A percentile compares a stretch with the other conserved stretches of the same genome.
Conservation (phyloP, 2,329 filamentous ascomycete genomes). For the Epicoccum sorghinum region DNA sequence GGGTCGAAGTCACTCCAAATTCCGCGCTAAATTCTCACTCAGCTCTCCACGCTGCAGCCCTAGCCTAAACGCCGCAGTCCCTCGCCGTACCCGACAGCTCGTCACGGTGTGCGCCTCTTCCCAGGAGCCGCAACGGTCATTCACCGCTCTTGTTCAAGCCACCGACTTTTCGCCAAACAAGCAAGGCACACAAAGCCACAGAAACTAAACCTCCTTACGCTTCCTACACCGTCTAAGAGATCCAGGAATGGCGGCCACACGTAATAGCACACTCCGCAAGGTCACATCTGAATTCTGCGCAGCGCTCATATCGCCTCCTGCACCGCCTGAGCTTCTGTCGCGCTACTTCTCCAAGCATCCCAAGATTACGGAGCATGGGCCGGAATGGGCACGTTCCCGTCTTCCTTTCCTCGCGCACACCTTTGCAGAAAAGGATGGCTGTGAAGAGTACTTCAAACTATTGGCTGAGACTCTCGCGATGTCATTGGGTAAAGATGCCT, state of each 20-base stretch:
- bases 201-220: background rate
- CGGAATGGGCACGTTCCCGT: slow-evolving; percentile 43
- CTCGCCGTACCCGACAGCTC: slow-evolving; percentile 8
- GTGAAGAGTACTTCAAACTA: slow-evolving; percentile 49
- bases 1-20: background rate
- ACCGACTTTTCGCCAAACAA: background rate
- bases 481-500: slow-evolving; percentile 36
- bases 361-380: slow-evolving; percentile 52
- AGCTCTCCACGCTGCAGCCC: slow-evolving; percentile 5
- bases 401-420: slow-evolving; percentile 50
- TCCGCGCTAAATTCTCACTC: slow-evolving; percentile 15
- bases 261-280: slow-evolving; percentile 28
- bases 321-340: slow-evolving; percentile 33
- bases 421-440: slow-evolving; percentile 42
- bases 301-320: slow-evolving; percentile 34
- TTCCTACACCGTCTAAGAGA: background rate
- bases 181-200: background rate
- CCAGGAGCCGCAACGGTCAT: slow-evolving; percentile 10
- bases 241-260: slow-evolving; percentile 20
- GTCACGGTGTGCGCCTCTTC: slow-evolving; percentile 1
- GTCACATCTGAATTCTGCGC: slow-evolving; percentile 37
- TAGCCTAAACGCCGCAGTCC: slow-evolving; percentile 1
- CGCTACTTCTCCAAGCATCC: slow-evolving; percentile 36
- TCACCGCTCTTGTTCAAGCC: slow-evolving; percentile 6
- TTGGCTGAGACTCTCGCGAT: slow-evolving; percentile 45